Base-by-base conservation (phyloP, 2,329 filamentous ascomycete species). In the Talaromyces sp. region DNA sequence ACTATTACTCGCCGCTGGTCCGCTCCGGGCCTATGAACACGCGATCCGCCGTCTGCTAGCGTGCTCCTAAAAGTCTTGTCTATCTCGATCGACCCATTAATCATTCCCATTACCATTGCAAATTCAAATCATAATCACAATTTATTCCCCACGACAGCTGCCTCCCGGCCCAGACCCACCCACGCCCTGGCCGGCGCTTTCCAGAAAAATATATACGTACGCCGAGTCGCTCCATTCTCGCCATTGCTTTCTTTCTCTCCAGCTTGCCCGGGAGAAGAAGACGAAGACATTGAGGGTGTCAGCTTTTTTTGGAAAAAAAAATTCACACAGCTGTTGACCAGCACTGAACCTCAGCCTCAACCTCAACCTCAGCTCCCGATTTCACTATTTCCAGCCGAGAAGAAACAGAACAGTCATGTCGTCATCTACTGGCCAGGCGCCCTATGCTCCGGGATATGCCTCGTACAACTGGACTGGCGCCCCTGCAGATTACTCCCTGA, bases 401-500 rank as follows among this genome's bases (percentile, higher is more conserved):
- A 23, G 23, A 23, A 23, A 2, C 3, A 27, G 5, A 12, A 16
- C 63, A 65, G 65, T 51, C 60, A 76, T 75, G 64, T 58, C 64
- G 68, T 67, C 67, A 61, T 68, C 71, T 60, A 68, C 70, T 65
- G 68, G 67, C 60, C 66, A 67, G 56, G 65, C 68, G 61, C 68
- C 70, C 16, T 78, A 71, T 64, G 64, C 68, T 59, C 78, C 78
- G 27, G 71, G 78, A 55, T 81, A 80, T 70, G 78, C 79, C 27
- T 81, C 79, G 27, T 81, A 81, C 72, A 79, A 80, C 71, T 81
- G 78, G 78, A 76, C 76, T 10, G 78, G 79, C 44, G 75, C 77
- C 54, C 79, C 79, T 23, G 66, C 78, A 33, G 72, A 81, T 66
- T 80, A 75, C 62, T 66, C 68, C 9, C 67, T 75, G 7, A 61